Base-by-base conservation (phyloP, 192 early-diverging fungal species). In the Backusella morwellensis region DNA sequence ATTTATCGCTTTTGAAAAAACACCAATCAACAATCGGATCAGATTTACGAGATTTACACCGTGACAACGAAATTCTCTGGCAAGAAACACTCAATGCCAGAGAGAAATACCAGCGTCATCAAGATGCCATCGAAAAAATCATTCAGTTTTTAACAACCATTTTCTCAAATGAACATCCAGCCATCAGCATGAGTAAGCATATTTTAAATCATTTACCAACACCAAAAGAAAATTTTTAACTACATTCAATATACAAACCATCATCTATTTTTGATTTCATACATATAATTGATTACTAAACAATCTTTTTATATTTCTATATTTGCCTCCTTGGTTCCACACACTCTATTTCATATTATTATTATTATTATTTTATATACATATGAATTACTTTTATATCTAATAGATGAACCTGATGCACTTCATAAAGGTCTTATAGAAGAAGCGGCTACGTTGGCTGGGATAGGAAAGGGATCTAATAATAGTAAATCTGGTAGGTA, bases 51-150 rank as follows among this genome's bases (percentile, higher is more conserved):
- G 90, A 87, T 21, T 90, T 99, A 34, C 95, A 97, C 76, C 81
- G 90, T 8, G 95, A 98, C 71, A 96, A 97, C 82, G 92, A 94
- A 80, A 84, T 90, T 52, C 81, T 99, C 29, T 99, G 97, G 97
- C 89, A 89, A 68, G 95, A 98, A 75, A 91, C 93, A 0, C 78
- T 91, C 1, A 79, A 85, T 0, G 86, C 94, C 3, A 88, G 94
- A 32, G 92, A 95, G 52, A 88, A 92, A 34, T 92, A 97, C 82
- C 91, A 91, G 44, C 83, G 91, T 52, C 97, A 98, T 78, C 96
- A 98, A 81, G 91, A 91, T 11, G 95, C 92, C 0, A 97, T 99
- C 52, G 93, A 97, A 85, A 97, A 97, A 80, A 97, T 99, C 56
- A 74, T 99, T 71, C 84, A 91, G 17, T 99, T 99, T 80, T 80